Evolutionary conservation across 2,329 filamentous ascomycete genomes (phyloP), one percentile per base, ranked within the genome.

Genomic region (Cadophora luteo-olivacea): DNA sequence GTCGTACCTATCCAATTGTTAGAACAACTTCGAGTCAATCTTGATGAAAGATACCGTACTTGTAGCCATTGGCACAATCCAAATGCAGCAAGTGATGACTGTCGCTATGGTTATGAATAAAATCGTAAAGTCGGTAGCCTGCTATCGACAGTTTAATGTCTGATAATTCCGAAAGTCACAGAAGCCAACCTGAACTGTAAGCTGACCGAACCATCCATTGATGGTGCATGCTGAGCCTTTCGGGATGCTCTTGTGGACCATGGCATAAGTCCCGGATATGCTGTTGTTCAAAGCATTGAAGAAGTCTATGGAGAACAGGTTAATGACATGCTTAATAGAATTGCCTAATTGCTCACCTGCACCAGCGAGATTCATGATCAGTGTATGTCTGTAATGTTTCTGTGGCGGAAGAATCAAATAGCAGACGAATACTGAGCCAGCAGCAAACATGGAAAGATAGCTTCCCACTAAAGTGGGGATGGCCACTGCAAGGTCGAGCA

Each of bases 191-290:
- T 84, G 82, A 14, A 83, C 82, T 2, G 80, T 82, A 57, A 83
- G 76, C 65, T 84, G 83, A 29, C 81, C 81, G 48, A 83, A 69
- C 74, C 80, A 82, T 45, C 82, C 83, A 70, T 84, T 84, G 22
- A 80, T 66, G 9, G 76, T 76, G 70, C 82, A 84, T 3, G 77
- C 78, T 0, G 73, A 16, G 14, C 80, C 78, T 9, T 75, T 68
- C 19, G 68, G 64, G 19, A 70, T 70, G 4, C 58, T 55, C 52
- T 61, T 58, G 45, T 69, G 65, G 4, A 62, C 29, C 9, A 72
- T 51, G 48, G 61, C 63, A 52, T 69, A 68, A n/a, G 65, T 68
- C 12, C 70, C 70, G 3, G 70, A 72, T 25, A 65, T 61, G 11
- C 61, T 69, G 32, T 72, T 66, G 68, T 69, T 72, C 3, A 69